Evolutionary conservation across 1,284 basidiomycete species (phyloP).

Genomic region (Cutaneotrichosporon mucoides): DNA sequence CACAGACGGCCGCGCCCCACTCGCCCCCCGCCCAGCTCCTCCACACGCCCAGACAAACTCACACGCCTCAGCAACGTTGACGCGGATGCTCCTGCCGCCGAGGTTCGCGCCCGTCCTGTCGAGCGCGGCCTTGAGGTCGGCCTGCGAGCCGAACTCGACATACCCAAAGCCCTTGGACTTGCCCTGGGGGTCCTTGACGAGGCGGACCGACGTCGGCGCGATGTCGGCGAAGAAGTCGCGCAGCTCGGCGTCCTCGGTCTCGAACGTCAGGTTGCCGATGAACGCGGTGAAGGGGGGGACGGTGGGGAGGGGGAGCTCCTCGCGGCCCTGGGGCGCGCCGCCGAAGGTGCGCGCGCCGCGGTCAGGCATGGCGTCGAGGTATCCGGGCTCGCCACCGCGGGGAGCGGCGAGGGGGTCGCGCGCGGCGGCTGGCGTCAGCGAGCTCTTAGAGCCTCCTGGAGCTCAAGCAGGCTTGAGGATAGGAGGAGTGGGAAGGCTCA

Average conservation of each 20-base stretch:
- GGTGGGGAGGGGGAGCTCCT: conserved; percentile 91
- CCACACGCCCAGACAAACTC: conserved; percentile 46
- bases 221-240: conserved; percentile 65
- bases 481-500: conserved; percentile 10
- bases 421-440: conserved; percentile 44
- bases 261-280: conserved; percentile 92
- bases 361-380: conserved; percentile 50
- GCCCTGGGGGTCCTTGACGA: conserved; percentile 84
- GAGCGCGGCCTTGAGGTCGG: conserved; percentile 78
- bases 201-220: conserved; percentile 78
- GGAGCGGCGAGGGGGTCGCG: conserved; percentile 41
- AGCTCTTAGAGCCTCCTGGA: too few relatives aligned
- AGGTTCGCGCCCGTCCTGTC: conserved; percentile 60
- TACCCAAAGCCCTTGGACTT: conserved; percentile 98
- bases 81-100: conserved; percentile 73
- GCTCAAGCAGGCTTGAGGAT: not conserved
- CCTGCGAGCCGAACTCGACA: conserved; percentile 82
- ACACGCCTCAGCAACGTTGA: conserved; percentile 95
- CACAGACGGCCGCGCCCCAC: too few relatives aligned
- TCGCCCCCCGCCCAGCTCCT: not conserved
- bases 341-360: conserved; percentile 29
- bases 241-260: conserved; percentile 79
- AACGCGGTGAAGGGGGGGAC: conserved; percentile 94
- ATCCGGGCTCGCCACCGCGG: conserved; percentile 47
- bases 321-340: conserved; percentile 59